These are phyloP conservation scores for Synchytrium microbalum DNA, from an alignment of 371 early-diverging fungal species.

Conservation along the genomic window DNA sequence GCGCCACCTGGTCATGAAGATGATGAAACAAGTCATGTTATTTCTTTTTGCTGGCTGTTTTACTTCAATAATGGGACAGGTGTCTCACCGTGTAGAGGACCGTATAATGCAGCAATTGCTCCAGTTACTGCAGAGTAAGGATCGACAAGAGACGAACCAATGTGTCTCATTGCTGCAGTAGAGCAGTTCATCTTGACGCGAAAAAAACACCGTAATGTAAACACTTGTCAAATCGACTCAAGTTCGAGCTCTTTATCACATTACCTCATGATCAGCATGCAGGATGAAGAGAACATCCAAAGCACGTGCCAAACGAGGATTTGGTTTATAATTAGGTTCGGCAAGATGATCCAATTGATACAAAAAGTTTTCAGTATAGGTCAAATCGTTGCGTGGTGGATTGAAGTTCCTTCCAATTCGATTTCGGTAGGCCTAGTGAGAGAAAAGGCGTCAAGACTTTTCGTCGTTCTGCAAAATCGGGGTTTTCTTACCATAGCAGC, in stretches of 20 bases:
- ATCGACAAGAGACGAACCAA: conserved; percentile 46
- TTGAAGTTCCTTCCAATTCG: conserved; percentile 47
- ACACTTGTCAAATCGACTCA: conserved; percentile 9
- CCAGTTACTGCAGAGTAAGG: conserved; percentile 46
- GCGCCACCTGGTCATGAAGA: conserved; percentile 21
- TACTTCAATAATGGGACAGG: conserved; percentile 26
- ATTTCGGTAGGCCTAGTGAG: conserved; percentile 31
- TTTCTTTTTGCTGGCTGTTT: too few species aligned
- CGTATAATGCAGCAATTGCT: conserved; percentile 41
- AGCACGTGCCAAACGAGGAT: conserved; percentile 42
- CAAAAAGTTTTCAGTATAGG: conserved; percentile 46
- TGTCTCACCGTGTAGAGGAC: conserved; percentile 53
- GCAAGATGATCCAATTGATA: conserved; percentile 55
- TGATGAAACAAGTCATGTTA: conserved; percentile 1
- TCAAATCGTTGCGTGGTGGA: conserved; percentile 34
- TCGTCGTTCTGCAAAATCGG: conserved; percentile 2
- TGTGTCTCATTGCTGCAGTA: conserved; percentile 55
- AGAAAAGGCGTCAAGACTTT: conserved; percentile 11
- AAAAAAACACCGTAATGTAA: conserved; percentile 4
- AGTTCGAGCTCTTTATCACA: too few species aligned
- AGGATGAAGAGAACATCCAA: conserved; percentile 54
- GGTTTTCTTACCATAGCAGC: conserved; percentile 38
- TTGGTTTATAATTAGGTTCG: conserved; percentile 45
- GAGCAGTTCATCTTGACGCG: conserved; percentile 44
- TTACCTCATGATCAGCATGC: conserved; percentile 47